Percentiles rank a stretch among this genome's conserved stretches.
phyloP scores from a whole-genome alignment of 2,329 filamentous ascomycete species.

The Xylariaceae sp. region DNA sequence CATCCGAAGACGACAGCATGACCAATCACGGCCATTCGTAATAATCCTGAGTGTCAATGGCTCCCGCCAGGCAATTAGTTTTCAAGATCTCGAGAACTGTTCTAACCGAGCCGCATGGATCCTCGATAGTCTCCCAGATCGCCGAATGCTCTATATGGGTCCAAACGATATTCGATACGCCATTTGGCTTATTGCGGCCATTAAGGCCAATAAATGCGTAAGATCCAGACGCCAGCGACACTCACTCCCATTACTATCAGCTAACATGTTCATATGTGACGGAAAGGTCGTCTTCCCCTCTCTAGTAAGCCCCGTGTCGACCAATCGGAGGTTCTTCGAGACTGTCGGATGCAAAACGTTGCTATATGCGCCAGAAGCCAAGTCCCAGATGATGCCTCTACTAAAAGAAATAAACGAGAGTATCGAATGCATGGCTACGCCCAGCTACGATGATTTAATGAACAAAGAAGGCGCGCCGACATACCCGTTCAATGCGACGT shows the following conservation, averaged over 20 bases:
- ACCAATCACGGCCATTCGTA: constrained; percentile 7
- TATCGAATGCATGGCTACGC: neutral
- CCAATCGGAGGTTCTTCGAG: constrained; percentile 4
- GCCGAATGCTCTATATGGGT: constrained; percentile 16
- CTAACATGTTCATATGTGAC: too few species aligned
- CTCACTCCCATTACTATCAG: too few species aligned
- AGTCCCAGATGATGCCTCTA: constrained; percentile 1
- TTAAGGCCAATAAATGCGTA: too few species aligned
- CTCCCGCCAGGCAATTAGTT: constrained; percentile 10
- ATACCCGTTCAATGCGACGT: constrained; percentile 2
- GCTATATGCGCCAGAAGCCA: constrained; percentile 4
- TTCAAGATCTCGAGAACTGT: constrained; percentile 17
- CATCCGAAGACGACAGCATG: constrained; percentile 5
- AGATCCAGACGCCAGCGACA: too few species aligned
- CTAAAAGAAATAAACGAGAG: neutral
- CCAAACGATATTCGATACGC: constrained; percentile 13
- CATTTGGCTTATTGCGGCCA: constrained; percentile 13
- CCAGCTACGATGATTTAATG: too few species aligned
- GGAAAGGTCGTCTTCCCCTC: constrained; percentile 5
- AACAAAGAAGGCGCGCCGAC: neutral
- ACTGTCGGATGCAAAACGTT: constrained; percentile 7
- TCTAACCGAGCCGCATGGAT: constrained; percentile 21
- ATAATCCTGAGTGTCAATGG: constrained; percentile 11
- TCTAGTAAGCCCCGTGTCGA: constrained; percentile 3
- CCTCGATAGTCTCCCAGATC: constrained; percentile 10